These are phyloP conservation scores for Akanthomyces dipterigenus DNA, from an alignment of 2,329 filamentous ascomycete genomes.

Conservation along the genomic window DNA sequence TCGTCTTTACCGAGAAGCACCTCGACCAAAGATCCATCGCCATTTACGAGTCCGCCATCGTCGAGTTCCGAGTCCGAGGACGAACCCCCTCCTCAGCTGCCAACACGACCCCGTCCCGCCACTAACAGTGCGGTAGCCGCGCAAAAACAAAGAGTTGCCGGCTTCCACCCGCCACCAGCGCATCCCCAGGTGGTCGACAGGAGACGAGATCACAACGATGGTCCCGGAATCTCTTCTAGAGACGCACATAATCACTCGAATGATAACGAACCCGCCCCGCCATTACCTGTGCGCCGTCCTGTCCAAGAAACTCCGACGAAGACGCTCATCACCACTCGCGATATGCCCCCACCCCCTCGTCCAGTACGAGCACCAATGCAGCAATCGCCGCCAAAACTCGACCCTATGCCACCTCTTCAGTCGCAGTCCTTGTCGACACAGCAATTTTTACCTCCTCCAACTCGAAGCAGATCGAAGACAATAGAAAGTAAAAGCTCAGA, in stretches of 20 bases:
- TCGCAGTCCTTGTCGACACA: slow-evolving; percentile 18
- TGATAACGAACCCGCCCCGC: slow-evolving; percentile 38
- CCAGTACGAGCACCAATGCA: slow-evolving; percentile 29
- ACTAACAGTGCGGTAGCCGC: slow-evolving; percentile 18
- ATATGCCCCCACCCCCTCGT: slow-evolving; percentile 24
- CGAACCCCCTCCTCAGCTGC: slow-evolving; percentile 44
- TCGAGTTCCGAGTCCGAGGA: slow-evolving; percentile 57
- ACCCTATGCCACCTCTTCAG: neutral
- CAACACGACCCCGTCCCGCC: slow-evolving; percentile 42
- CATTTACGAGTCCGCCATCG: slow-evolving; percentile 74
- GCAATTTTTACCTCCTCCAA: slow-evolving; percentile 24
- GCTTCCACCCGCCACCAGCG: slow-evolving; percentile 46
- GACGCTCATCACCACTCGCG: neutral
- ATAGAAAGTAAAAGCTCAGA: slow-evolving; percentile 32
- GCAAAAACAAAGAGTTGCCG: slow-evolving; percentile 17
- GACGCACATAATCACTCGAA: slow-evolving; percentile 32
- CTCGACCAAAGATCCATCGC: slow-evolving; percentile 50
- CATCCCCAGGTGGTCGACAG: slow-evolving; percentile 40
- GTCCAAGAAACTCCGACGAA: slow-evolving; percentile 17
- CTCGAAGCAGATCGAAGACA: slow-evolving; percentile 27
- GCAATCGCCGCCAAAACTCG: neutral
- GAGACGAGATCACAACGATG: slow-evolving; percentile 38
- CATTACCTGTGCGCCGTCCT: slow-evolving; percentile 43
- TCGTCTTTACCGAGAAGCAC: slow-evolving; percentile 14
- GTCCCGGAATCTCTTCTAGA: slow-evolving; percentile 33